phyloP scores from a whole-genome alignment of 306 rosid genomes.

The Malus orientalis region DNA sequence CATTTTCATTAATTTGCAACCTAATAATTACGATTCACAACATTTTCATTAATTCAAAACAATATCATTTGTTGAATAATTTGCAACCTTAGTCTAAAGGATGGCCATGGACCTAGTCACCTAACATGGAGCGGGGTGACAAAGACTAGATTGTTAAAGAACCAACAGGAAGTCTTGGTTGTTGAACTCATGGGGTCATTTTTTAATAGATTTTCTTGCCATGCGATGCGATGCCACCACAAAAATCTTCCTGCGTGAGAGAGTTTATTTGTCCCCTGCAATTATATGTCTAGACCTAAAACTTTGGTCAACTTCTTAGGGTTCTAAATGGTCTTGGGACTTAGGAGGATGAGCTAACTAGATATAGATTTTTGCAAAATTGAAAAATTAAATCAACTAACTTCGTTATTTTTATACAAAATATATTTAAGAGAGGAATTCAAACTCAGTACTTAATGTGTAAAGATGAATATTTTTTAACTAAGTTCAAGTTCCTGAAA shows the following conservation, averaged over 20 bases:
- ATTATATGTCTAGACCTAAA: background rate
- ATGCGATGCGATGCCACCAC: background rate
- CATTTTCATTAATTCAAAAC: background rate
- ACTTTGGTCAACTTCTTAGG: background rate
- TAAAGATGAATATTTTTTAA: background rate
- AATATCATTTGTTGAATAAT: background rate
- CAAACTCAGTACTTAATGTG: background rate
- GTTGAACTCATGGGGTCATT: conserved; percentile 15
- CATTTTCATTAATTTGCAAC: background rate
- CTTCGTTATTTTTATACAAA: background rate
- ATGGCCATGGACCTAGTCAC: background rate
- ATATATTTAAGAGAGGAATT: background rate
- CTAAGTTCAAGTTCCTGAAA: no score
- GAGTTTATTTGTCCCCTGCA: background rate
- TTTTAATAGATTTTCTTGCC: background rate
- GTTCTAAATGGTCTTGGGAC: background rate
- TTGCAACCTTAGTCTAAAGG: background rate
- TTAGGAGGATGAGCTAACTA: background rate
- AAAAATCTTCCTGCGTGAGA: background rate
- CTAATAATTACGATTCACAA: background rate
- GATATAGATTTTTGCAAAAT: background rate
- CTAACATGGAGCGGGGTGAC: background rate
- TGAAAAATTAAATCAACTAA: background rate
- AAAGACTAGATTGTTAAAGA: background rate
- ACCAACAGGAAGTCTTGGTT: background rate